Conservation (phyloP, 768 basidiomycete genomes). For the Suillus hirtellus region DNA sequence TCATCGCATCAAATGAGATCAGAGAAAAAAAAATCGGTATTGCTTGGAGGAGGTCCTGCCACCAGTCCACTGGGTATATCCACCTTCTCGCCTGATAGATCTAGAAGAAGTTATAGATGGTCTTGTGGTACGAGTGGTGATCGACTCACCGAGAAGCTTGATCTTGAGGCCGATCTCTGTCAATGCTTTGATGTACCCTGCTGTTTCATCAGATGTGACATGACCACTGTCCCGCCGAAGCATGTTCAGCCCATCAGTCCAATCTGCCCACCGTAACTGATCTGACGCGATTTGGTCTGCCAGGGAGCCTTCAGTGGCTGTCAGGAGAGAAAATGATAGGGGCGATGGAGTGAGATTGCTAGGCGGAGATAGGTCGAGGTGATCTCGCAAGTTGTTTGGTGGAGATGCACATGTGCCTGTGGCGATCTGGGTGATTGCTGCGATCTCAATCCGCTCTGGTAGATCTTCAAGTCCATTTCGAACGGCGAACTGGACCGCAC, state of each 20-base stretch:
- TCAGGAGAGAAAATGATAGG: constrained; percentile 76
- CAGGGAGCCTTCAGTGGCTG: constrained; percentile 66
- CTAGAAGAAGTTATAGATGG: constrained; percentile 40
- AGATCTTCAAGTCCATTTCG: constrained; percentile 84
- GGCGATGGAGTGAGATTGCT: constrained; percentile 60
- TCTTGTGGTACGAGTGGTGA: neutral
- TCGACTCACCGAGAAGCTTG: constrained; percentile 71
- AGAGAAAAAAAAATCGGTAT: constrained; percentile 85
- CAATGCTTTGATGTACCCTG: constrained; percentile 80
- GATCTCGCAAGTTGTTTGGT: constrained; percentile 62
- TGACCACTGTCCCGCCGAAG: constrained; percentile 79
- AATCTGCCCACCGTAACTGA: constrained; percentile 83
- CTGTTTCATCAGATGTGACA: constrained; percentile 82
- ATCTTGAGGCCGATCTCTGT: constrained; percentile 93
- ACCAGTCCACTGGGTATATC: constrained; percentile 82
- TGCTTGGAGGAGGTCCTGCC: constrained; percentile 77
- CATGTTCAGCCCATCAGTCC: constrained; percentile 93
- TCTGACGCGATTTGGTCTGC: constrained; percentile 81
- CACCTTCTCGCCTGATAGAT: constrained; percentile 86
- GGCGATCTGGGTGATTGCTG: constrained; percentile 76
- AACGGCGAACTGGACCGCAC: constrained; percentile 74
- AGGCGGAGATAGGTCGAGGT: constrained; percentile 55
- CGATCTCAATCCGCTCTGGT: constrained; percentile 82
- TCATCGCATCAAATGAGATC: constrained; percentile 43
- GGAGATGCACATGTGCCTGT: constrained; percentile 73